Evolutionary conservation across 225 moss, liverwort and hornwort genomes (phyloP).

Genomic region (Ulota crispa): DNA sequence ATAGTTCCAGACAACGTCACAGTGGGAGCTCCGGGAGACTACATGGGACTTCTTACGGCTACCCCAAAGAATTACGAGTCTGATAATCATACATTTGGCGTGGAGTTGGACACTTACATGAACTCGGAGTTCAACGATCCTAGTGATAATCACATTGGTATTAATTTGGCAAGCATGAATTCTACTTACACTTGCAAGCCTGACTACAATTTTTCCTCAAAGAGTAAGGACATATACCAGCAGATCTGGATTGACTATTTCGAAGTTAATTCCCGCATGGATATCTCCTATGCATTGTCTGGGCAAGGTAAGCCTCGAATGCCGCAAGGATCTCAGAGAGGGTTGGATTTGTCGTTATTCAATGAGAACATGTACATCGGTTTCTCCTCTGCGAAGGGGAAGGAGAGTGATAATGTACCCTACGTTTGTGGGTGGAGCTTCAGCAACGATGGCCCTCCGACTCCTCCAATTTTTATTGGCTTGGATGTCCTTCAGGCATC

Average conservation of each 20-base stretch:
- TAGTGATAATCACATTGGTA: background rate
- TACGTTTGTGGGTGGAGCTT: background rate
- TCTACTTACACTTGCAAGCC: background rate
- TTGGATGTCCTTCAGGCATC: background rate
- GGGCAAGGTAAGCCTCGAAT: background rate
- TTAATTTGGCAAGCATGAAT: background rate
- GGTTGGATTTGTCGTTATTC: background rate
- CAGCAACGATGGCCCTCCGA: background rate
- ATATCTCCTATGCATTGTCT: background rate
- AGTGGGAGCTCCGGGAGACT: background rate
- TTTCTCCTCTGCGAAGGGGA: background rate
- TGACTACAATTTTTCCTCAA: background rate
- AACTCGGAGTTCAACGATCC: background rate
- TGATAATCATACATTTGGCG: background rate
- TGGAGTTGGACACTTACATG: background rate
- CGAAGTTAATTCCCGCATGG: background rate
- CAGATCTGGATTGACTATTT: background rate
- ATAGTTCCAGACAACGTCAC: constrained; percentile 15
- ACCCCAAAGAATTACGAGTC: background rate
- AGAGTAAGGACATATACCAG: background rate
- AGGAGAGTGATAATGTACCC: fast-evolving
- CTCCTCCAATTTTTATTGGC: background rate
- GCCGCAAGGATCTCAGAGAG: background rate
- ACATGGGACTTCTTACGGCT: background rate
- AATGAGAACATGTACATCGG: background rate